These are phyloP conservation scores for Curvularia verruculosa DNA, from an alignment of 2,329 filamentous ascomycete genomes.

Conservation along the genomic window DNA sequence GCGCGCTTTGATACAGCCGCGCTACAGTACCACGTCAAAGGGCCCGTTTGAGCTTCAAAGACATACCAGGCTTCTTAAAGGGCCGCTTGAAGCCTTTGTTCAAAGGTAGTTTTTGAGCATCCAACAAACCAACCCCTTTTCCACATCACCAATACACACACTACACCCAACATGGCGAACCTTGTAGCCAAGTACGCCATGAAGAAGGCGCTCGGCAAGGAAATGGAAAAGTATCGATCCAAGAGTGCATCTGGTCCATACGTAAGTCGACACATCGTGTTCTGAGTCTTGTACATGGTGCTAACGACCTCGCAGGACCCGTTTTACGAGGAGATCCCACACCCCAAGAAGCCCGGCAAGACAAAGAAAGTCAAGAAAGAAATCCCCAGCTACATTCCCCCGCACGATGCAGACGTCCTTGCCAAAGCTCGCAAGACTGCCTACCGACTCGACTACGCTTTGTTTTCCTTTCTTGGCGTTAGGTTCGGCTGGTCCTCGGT, in stretches of 20 bases:
- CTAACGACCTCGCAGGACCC: slow-evolving; percentile 68
- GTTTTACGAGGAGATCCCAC: slow-evolving; percentile 82
- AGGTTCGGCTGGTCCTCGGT: slow-evolving; percentile 89
- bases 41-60: slow-evolving; percentile 11
- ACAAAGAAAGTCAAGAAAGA: slow-evolving; percentile 85
- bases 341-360: slow-evolving; percentile 74
- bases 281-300: neutral
- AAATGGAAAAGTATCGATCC: slow-evolving; percentile 56
- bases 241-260: slow-evolving; percentile 52
- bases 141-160: slow-evolving; percentile 4
- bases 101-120: slow-evolving; percentile 1
- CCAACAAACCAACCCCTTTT: neutral
- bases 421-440: slow-evolving; percentile 85
- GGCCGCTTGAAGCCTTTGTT: slow-evolving; percentile 6
- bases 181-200: slow-evolving; percentile 57
- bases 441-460: slow-evolving; percentile 81
- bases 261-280: slow-evolving; percentile 39
- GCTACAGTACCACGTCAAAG: slow-evolving; percentile 22
- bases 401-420: slow-evolving; percentile 80
- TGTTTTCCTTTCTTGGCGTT: slow-evolving; percentile 82
- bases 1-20: slow-evolving; percentile 36
- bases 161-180: slow-evolving; percentile 50
- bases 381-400: slow-evolving; percentile 79
- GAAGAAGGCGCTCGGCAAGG: slow-evolving; percentile 55
- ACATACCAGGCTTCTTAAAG: slow-evolving; percentile 24